Percentiles rank a stretch among this genome's conserved stretches.
phyloP scores from a whole-genome alignment of 2,329 filamentous ascomycete genomes.

The Cryphonectria naterciae region DNA sequence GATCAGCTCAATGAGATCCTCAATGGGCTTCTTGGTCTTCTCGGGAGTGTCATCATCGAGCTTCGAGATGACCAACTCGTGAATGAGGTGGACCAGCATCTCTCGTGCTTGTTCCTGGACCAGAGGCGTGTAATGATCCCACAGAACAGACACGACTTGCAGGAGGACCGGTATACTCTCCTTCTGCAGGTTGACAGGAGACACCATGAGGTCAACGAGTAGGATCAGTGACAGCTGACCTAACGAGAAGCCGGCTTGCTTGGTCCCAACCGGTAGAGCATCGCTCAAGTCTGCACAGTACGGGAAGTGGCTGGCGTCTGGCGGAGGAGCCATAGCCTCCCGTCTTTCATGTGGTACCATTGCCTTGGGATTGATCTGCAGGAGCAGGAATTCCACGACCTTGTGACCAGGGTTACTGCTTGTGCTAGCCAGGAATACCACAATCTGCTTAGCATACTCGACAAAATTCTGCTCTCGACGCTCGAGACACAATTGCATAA shows the following conservation, averaged over 20 bases:
- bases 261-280: constrained; percentile 84
- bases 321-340: constrained; percentile 68
- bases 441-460: constrained; percentile 96
- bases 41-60: constrained; percentile 71
- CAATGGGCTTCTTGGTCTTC: constrained; percentile 72
- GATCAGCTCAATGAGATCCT: constrained; percentile 85
- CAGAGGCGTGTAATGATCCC: constrained; percentile 94
- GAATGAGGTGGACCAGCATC: constrained; percentile 96
- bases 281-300: constrained; percentile 87
- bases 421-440: constrained; percentile 90
- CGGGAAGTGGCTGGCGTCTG: constrained; percentile 75
- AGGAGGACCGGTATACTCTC: constrained; percentile 85
- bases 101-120: constrained; percentile 97
- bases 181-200: constrained; percentile 77
- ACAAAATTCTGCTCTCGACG: constrained; percentile 97
- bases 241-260: constrained; percentile 87
- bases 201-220: constrained; percentile 93
- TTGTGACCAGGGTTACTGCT: constrained; percentile 76
- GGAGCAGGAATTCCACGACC: constrained; percentile 89
- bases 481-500: constrained; percentile 91
- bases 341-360: constrained; percentile 92
- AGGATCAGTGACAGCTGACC: constrained; percentile 93
- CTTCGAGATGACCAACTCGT: constrained; percentile 83
- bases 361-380: constrained; percentile 91
- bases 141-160: constrained; percentile 89